Conservation (phyloP, 345 rosid genomes). For the Alliaria petiolata region DNA sequence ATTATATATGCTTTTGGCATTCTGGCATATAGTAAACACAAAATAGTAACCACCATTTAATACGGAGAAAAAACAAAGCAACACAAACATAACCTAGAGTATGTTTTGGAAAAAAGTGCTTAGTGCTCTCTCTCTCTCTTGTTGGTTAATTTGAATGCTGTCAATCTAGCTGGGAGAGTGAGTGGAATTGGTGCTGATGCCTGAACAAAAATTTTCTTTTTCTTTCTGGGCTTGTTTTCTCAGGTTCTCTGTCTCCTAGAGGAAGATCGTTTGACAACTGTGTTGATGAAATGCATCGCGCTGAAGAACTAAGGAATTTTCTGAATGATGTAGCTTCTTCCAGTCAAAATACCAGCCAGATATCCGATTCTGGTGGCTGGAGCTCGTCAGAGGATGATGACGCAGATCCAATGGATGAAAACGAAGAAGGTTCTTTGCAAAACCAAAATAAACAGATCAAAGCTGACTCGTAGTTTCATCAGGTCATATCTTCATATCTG, state of each 20-base stretch:
- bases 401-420: constrained; percentile 67
- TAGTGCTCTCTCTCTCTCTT: not conserved
- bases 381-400: constrained; percentile 80
- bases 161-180: not conserved
- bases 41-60: not conserved
- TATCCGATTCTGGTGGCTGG: constrained; percentile 54
- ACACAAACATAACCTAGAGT: not conserved
- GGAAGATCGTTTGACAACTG: constrained; percentile 52
- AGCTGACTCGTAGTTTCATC: not conserved
- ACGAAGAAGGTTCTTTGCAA: constrained; percentile 55
- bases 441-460: constrained; percentile 14
- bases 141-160: not conserved
- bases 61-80: not conserved
- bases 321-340: constrained; percentile 76
- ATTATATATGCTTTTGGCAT: not conserved
- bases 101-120: not conserved
- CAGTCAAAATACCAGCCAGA: constrained; percentile 41
- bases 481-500: not conserved
- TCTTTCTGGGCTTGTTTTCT: not conserved
- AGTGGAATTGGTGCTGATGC: too few relatives aligned
- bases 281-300: constrained; percentile 52
- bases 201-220: not conserved
- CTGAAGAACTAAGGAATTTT: constrained; percentile 58
- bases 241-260: constrained; percentile 64
- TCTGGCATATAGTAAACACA: not conserved